Conservation (phyloP, 106 monocot genomes). For the Dioscorea zingiberensis region DNA sequence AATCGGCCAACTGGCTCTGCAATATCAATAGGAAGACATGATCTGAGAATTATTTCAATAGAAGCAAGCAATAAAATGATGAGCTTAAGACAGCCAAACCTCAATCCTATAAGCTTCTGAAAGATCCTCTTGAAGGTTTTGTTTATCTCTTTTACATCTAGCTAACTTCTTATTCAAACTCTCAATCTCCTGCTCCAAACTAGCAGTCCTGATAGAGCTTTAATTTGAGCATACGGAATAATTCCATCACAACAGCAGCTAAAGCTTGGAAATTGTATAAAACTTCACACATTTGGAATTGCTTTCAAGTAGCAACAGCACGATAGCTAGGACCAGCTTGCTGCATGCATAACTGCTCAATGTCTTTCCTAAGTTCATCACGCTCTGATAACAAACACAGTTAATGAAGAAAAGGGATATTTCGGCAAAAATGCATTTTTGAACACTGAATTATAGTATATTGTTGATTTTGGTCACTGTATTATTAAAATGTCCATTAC, state of each 20-base stretch:
- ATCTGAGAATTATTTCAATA: neutral
- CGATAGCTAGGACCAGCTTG: conserved; percentile 85
- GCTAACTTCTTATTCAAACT: conserved; percentile 64
- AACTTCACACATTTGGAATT: conserved; percentile 70
- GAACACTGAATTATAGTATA: too few species aligned
- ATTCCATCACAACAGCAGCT: neutral
- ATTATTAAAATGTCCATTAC: too few species aligned
- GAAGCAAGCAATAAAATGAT: neutral
- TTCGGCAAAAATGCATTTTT: too few species aligned
- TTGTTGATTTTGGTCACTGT: too few species aligned
- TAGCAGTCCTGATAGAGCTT: conserved; percentile 72
- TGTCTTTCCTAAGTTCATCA: conserved; percentile 89
- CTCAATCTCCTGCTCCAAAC: conserved; percentile 92
- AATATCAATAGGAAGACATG: conserved; percentile 13
- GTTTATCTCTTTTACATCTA: conserved; percentile 66
- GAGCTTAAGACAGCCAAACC: conserved; percentile 17
- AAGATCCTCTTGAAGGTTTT: conserved; percentile 95
- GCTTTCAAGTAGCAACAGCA: conserved; percentile 77
- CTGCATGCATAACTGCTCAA: conserved; percentile 89
- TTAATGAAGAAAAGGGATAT: neutral
- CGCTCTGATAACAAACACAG: conserved; percentile 52
- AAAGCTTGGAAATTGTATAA: neutral
- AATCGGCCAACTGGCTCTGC: conserved; percentile 83
- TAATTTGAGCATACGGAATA: conserved; percentile 23
- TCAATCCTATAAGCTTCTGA: conserved; percentile 93